Evolutionary conservation across 768 basidiomycete species (phyloP).

Genomic region (Lactarius sanguifluus): DNA sequence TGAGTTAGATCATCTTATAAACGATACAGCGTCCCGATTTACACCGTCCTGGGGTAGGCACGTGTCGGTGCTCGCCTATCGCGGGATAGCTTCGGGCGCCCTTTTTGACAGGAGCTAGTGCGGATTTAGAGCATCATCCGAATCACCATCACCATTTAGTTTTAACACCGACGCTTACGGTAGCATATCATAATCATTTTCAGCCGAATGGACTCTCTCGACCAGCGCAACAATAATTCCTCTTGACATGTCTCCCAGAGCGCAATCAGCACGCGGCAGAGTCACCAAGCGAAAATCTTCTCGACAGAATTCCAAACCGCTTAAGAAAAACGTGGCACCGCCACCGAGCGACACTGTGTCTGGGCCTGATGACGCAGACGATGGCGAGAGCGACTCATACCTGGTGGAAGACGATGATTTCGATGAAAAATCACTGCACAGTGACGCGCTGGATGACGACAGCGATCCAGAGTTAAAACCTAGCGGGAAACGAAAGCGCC

Average conservation of each 20-base stretch:
- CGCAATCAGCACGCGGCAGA: slow-evolving; percentile 21
- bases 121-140: not conserved
- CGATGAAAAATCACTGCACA: slow-evolving; percentile 36
- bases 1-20: slow-evolving; percentile 16
- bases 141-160: not conserved
- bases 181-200: slow-evolving; percentile 1
- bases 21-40: not conserved
- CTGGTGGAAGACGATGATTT: slow-evolving; percentile 33
- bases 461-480: slow-evolving; percentile 26
- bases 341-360: slow-evolving; percentile 8
- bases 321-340: slow-evolving; percentile 2
- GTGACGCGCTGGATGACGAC: slow-evolving; percentile 41
- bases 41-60: not conserved
- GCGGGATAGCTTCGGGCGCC: not conserved
- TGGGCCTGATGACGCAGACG: slow-evolving; percentile 17
- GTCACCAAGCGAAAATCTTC: slow-evolving; percentile 3
- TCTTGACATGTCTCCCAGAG: slow-evolving; percentile 19
- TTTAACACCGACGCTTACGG: not conserved
- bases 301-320: not conserved
- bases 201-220: not conserved
- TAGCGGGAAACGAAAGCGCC: slow-evolving; percentile 36
- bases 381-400: slow-evolving; percentile 18
- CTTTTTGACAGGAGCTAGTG: slow-evolving; percentile 5
- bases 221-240: not conserved
- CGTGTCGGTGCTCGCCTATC: not conserved